Base-by-base conservation (phyloP, 2,329 filamentous ascomycete genomes). In the Monosporascus sp. region DNA sequence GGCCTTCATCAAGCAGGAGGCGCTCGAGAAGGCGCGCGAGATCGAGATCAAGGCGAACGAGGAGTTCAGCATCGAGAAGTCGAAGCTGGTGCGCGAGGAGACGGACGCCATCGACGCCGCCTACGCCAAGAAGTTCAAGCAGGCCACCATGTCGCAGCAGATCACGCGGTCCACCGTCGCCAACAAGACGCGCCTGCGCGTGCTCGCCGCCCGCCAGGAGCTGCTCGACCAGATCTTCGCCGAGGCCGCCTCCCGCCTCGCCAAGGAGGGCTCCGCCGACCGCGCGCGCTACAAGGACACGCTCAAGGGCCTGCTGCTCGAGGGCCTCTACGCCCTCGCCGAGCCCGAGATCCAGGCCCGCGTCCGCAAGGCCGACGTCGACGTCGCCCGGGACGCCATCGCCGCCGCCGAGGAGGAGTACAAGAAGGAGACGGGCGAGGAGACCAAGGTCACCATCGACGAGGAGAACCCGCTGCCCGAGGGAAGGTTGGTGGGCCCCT, bases 41-140 rank as follows among this genome's bases (percentile, higher is more conserved):
- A 97, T 99, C 74, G 85, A 94, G 69, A 88, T 97, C 77, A 97
- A 97, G 77, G 94, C 94, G 73, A 92, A 97, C 78, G 91, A 97
- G 75, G 94, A 99, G 75, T 97, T 97, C 75, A 89, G 90, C 70
- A 97, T 97, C 71, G 94, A 99, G 72, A 99, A 99, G 78, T 94
- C 92, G 66, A 97, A 96, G 81, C 89, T 99, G 49, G 94, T 97
- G 65, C 93, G 90, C 71, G 87, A 95, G 75, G 94, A 97, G 77
- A 97, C 89, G 51, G 84, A 90, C 68, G 77, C 90, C 73, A 97
- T 99, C 79, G 94, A 99, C 77, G 79, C 80, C 61, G 79, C 88
- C 64, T 99, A 97, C 82, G 89, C 93, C 77, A 97, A 96, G 85
- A 97, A 97, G 80, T 95, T 95, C 84, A 99, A 97, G 81, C 89